These are phyloP conservation scores for Penicillium sp. DNA, from an alignment of 2,329 filamentous ascomycete genomes.

Conservation along the genomic window DNA sequence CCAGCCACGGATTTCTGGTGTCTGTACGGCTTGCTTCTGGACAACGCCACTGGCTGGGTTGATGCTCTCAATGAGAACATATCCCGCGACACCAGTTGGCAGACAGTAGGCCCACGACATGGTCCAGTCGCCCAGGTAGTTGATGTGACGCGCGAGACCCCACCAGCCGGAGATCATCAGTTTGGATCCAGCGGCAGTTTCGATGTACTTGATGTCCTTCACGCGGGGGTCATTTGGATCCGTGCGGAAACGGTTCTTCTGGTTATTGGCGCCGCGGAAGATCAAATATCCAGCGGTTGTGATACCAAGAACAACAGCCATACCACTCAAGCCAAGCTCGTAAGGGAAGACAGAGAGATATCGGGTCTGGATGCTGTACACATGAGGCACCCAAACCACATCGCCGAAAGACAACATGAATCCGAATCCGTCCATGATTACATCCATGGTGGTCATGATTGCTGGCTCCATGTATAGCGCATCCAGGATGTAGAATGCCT, in stretches of 20 bases:
- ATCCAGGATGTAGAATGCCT: slow-evolving; percentile 80
- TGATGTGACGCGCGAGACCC: slow-evolving; percentile 88
- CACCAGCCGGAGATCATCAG: slow-evolving; percentile 88
- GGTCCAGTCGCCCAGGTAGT: slow-evolving; percentile 93
- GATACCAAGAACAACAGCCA: slow-evolving; percentile 63
- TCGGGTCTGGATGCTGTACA: slow-evolving; percentile 78
- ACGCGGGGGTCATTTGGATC: slow-evolving; percentile 78
- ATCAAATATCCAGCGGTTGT: slow-evolving; percentile 77
- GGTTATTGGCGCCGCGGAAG: slow-evolving; percentile 89
- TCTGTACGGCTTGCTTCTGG: slow-evolving; percentile 69
- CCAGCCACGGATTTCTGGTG: slow-evolving; percentile 73
- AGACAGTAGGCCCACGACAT: slow-evolving; percentile 89
- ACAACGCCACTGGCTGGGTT: slow-evolving; percentile 57
- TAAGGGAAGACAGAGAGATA: slow-evolving; percentile 82
- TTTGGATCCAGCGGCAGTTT: slow-evolving; percentile 77
- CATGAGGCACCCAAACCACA: slow-evolving; percentile 86
- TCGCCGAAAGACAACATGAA: slow-evolving; percentile 95
- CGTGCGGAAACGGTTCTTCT: slow-evolving; percentile 92
- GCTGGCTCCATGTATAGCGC: slow-evolving; percentile 82
- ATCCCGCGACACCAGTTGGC: slow-evolving; percentile 81
- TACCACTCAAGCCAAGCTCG: slow-evolving; percentile 67
- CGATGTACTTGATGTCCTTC: slow-evolving; percentile 76
- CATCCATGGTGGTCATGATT: slow-evolving; percentile 90
- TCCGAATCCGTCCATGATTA: slow-evolving; percentile 89
- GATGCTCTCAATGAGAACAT: slow-evolving; percentile 59